Evolutionary conservation across 176 grass and related monocot species (phyloP).

Genomic region (Zea luxurians): DNA sequence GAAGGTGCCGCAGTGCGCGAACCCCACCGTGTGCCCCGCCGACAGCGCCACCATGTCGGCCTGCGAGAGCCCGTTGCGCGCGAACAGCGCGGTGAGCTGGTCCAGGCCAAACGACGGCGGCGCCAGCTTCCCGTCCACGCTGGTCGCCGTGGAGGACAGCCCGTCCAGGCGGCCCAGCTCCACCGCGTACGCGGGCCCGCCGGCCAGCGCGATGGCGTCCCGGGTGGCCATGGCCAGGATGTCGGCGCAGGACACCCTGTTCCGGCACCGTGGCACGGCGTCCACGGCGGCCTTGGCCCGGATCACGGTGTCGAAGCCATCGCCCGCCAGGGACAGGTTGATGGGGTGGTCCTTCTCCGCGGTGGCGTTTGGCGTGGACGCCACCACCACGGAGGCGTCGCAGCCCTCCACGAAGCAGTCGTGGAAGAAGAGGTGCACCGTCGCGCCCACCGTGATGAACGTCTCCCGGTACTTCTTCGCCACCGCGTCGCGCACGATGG

Average conservation of each 20-base stretch:
- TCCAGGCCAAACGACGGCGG: constrained; percentile 39
- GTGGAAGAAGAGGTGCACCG: constrained; percentile 63
- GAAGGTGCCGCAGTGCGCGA: constrained; percentile 70
- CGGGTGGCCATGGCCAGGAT: constrained; percentile 62
- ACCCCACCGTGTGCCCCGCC: constrained; percentile 67
- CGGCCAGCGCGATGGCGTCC: constrained; percentile 55
- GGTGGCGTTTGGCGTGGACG: constrained; percentile 42
- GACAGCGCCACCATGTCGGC: constrained; percentile 55
- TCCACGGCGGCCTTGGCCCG: constrained; percentile 63
- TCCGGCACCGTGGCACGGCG: constrained; percentile 56
- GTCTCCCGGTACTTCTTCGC: constrained; percentile 43
- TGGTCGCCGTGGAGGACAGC: constrained; percentile 40
- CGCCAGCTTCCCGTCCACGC: constrained; percentile 53
- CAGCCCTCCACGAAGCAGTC: constrained; percentile 67
- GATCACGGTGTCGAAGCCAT: constrained; percentile 63
- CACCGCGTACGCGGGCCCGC: constrained; percentile 64
- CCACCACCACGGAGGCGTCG: constrained; percentile 61
- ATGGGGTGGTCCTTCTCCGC: constrained; percentile 52
- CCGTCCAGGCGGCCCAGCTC: constrained; percentile 70
- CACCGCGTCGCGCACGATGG: constrained; percentile 51
- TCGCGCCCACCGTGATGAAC: constrained; percentile 49
- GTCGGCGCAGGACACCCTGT: constrained; percentile 65
- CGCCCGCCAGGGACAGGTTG: constrained; percentile 53
- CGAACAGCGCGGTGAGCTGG: constrained; percentile 51
- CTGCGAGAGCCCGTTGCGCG: constrained; percentile 45